A percentile compares a stretch with the other conserved stretches of the same genome.
Conservation (phyloP, 2,329 filamentous ascomycete species). For the Orbilia oligospora region DNA sequence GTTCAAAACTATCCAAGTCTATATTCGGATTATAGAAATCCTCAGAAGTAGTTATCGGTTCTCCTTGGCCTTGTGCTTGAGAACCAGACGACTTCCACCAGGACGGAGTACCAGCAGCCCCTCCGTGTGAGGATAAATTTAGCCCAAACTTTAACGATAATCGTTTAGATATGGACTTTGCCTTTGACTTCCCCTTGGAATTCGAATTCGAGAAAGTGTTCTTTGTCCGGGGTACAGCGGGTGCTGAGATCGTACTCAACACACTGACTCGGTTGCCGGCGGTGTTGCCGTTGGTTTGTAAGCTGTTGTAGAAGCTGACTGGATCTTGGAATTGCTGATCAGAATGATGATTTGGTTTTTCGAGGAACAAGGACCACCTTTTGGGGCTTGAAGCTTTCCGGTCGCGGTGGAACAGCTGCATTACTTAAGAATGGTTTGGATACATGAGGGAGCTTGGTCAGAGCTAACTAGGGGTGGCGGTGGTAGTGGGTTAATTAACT, state of each 20-base stretch:
- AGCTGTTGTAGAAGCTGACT: conserved; percentile 38
- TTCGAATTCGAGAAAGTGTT: conserved; percentile 16
- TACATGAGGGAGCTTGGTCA: conserved; percentile 14
- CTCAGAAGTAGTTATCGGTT: background rate
- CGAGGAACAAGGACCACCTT: conserved; percentile 24
- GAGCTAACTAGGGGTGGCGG: too few species aligned
- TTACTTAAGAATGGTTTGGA: conserved; percentile 13
- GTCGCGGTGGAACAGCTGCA: conserved; percentile 28
- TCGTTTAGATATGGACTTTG: conserved; percentile 20
- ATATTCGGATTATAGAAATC: conserved; percentile 24
- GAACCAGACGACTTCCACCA: conserved; percentile 40
- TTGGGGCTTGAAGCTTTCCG: conserved; percentile 28
- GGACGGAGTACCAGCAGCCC: conserved; percentile 3
- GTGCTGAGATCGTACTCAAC: conserved; percentile 23
- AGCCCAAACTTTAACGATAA: conserved; percentile 11
- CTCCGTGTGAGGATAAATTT: conserved; percentile 14
- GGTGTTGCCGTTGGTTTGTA: conserved; percentile 22
- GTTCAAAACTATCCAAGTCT: conserved; percentile 22
- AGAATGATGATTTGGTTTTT: conserved; percentile 13
- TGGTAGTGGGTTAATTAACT: background rate
- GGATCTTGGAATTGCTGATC: conserved; percentile 41
- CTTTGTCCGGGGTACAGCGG: conserved; percentile 24
- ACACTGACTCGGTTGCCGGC: conserved; percentile 21
- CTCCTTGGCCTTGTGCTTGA: conserved; percentile 10
- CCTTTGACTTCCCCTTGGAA: conserved; percentile 42